Conservation (phyloP, 106 monocot genomes). For the Posidonia australis region DNA sequence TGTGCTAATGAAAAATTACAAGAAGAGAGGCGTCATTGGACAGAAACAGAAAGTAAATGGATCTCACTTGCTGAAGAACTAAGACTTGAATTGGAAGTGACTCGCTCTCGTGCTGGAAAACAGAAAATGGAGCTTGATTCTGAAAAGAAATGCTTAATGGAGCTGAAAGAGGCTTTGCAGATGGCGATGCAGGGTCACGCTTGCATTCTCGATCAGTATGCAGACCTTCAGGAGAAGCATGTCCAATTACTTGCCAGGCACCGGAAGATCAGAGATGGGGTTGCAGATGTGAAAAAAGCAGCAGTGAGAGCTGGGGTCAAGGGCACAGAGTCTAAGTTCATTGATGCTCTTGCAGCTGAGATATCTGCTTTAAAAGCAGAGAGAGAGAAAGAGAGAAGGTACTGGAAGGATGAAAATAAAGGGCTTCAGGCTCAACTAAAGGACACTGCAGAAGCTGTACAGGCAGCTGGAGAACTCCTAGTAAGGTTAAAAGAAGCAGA, state of each 20-base stretch:
- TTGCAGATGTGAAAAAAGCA: conserved; percentile 69
- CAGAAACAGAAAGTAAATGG: conserved; percentile 76
- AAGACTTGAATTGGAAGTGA: conserved; percentile 58
- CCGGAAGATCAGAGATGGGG: conserved; percentile 69
- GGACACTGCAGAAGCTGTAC: conserved; percentile 94
- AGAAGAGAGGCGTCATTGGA: conserved; percentile 45
- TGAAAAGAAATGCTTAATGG: conserved; percentile 75
- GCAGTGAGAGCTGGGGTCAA: conserved; percentile 70
- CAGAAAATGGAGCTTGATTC: conserved; percentile 61
- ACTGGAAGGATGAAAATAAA: conserved; percentile 84
- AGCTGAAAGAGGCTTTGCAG: conserved; percentile 87
- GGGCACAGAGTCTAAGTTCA: conserved; percentile 69
- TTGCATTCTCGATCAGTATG: conserved; percentile 84
- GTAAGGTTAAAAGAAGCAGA: conserved; percentile 88
- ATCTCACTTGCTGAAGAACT: conserved; percentile 76
- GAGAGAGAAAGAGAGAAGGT: conserved; percentile 78
- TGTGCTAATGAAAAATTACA: conserved; percentile 27
- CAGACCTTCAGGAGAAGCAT: conserved; percentile 93
- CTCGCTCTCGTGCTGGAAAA: conserved; percentile 45
- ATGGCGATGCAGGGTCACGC: conserved; percentile 85
- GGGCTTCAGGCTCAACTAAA: conserved; percentile 65
- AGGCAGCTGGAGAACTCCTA: conserved; percentile 90
- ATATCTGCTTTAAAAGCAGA: conserved; percentile 65
- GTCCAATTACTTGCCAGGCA: conserved; percentile 64
- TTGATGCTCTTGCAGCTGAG: conserved; percentile 77